Conservation (phyloP, 2,329 filamentous ascomycete species). For the Aspergillus novofumigatus region DNA sequence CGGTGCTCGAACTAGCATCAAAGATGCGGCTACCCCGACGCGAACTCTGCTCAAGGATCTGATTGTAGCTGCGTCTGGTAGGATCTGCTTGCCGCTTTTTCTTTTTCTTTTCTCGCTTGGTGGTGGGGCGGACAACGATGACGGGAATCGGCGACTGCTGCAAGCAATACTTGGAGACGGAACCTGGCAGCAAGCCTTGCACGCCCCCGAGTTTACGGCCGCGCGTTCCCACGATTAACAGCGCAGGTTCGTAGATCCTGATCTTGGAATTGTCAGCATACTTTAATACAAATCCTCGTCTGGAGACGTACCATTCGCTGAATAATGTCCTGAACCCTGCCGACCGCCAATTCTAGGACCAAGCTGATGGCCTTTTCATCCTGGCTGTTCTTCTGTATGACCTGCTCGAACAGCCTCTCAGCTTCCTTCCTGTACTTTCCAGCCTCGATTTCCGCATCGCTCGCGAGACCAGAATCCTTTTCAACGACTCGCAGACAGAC, state of each 20-base stretch:
- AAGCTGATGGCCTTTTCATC: conserved; percentile 77
- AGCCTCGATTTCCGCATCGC: conserved; percentile 57
- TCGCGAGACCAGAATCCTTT: conserved; percentile 68
- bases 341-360: conserved; percentile 80
- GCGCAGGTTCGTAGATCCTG: conserved; percentile 83
- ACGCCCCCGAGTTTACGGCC: conserved; percentile 81
- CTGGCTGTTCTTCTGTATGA: conserved; percentile 74
- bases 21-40: conserved; percentile 49
- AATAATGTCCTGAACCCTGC: conserved; percentile 85
- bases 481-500: conserved; percentile 86
- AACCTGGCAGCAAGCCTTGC: conserved; percentile 80
- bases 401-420: conserved; percentile 66
- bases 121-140: conserved; percentile 82
- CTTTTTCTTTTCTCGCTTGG: conserved; percentile 87
- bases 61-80: conserved; percentile 68
- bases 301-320: conserved; percentile 70
- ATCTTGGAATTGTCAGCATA: conserved; percentile 54
- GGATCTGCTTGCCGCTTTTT: conserved; percentile 76
- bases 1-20: conserved; percentile 44
- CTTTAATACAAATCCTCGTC: conserved; percentile 8
- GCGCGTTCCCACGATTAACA: conserved; percentile 84
- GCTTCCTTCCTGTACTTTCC: conserved; percentile 74
- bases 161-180: conserved; percentile 89
- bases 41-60: conserved; percentile 67
- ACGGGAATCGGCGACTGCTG: conserved; percentile 92